Evolutionary conservation across 768 basidiomycete genomes (phyloP).

Genomic region (Termitomyces titanicus): DNA sequence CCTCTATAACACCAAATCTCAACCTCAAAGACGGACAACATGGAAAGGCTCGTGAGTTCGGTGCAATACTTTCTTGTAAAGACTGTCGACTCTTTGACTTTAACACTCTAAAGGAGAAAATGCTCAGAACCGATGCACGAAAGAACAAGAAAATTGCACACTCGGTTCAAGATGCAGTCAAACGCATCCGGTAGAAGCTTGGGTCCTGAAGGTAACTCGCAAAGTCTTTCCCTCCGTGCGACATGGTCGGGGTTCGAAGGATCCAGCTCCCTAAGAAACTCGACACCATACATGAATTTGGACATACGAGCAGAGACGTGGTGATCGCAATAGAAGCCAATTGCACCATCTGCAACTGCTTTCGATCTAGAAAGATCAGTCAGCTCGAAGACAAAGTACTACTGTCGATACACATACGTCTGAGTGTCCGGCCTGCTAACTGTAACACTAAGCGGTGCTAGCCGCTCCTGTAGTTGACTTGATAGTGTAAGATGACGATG

Average conservation of each 20-base stretch:
- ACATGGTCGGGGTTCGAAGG: constrained; percentile 63
- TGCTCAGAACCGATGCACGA: neutral
- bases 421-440: constrained; percentile 78
- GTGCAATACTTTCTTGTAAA: constrained; percentile 83
- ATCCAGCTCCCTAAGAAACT: constrained; percentile 70
- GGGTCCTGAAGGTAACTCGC: constrained; percentile 75
- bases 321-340: constrained; percentile 83
- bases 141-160: constrained; percentile 27
- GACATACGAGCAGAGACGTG: constrained; percentile 80
- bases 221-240: constrained; percentile 58
- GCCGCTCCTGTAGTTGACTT: constrained; percentile 67
- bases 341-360: constrained; percentile 80
- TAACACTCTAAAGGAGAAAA: constrained; percentile 51
- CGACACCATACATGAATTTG: constrained; percentile 80
- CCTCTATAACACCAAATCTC: constrained; percentile 85
- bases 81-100: constrained; percentile 78
- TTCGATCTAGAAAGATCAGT: constrained; percentile 54
- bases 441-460: constrained; percentile 49
- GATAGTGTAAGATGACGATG: neutral
- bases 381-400: neutral
- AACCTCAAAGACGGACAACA: constrained; percentile 78
- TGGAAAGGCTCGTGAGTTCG: constrained; percentile 70
- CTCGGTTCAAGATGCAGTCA: constrained; percentile 73
- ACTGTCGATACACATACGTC: constrained; percentile 43
- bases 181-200: constrained; percentile 79